Evolutionary conservation across 1,284 basidiomycete genomes (phyloP), one percentile per base, ranked within the genome.

Genomic region (Paramarasmius palmivorus): DNA sequence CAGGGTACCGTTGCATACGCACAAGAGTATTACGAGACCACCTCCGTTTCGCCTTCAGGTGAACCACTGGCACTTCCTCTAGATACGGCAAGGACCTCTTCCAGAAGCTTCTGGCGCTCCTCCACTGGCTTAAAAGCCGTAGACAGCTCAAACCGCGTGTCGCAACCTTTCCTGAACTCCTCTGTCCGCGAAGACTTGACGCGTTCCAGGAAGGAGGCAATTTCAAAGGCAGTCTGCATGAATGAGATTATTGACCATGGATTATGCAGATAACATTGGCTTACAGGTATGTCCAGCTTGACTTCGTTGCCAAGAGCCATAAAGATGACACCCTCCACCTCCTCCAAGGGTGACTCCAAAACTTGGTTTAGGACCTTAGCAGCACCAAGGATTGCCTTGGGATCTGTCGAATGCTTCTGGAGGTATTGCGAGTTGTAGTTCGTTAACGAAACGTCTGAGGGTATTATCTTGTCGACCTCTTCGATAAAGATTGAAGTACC

Each of bases 401-500:
- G 73, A 25, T 77, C 77, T 1, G 69, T 63, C 0, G 82, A 73
- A 53, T 86, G 76, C 20, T 67, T 75, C 67, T 94, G 91, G 12
- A 92, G 74, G 59, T 86, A 92, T 57, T 89, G 83, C 8, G 86
- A 82, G 63, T 91, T 93, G 70, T 81, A 88, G 0, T 76, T 79
- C 38, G 88, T 84, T 7, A 85, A 63, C 0, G 86, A 77, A 1
- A 86, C 59, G 29, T 81, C 79, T 0, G 70, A 69, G 0, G 90
- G 83, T 2, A 91, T 64, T 34, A 93, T 64, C 29, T 73, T 69
- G 0, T 75, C 53, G 15, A 90, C 59, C 0, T 77, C 67, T 22
- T 76, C 73, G 0, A 70, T 68, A 42, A 87, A 67, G 9, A 81
- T 65, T 1, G 75, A 63, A 0, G 73, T 76, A 23, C 81, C 69